Evolutionary conservation across 495 filamentous ascomycete species (phyloP), one percentile per base, ranked within the genome.

Genomic region (Haplographium delicatum): DNA sequence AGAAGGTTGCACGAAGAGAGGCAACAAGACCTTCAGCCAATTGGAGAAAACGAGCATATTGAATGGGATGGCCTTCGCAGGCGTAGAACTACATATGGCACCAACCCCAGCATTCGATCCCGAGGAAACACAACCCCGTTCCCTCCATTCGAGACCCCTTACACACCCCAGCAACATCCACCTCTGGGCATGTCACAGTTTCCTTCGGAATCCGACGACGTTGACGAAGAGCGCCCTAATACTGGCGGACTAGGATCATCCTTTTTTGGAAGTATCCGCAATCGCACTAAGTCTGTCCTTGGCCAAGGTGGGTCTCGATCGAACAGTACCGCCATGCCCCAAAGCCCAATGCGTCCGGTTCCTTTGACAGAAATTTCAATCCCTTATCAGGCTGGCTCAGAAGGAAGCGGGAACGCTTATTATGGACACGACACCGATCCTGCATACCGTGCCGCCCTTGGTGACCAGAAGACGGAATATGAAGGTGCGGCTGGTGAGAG

Each of bases 1-100:
- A 84, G 79, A 56, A 80, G 87, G 35, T 75, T 94, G 50, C 81
- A 83, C 52, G 82, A 91, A 54, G 91, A 96, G 53, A 83, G 80
- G 45, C 67, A 79, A 47, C 69, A 73, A 50, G 89, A 94, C 59
- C 77, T 96, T 50, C 79, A 81, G 49, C 83, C 89, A 2, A 82
- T 91, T 8, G 75, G 68, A 30, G 88, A 95, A 55, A 80, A 88
- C 49, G 85, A 88, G 53, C 68, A 82, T 25, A 80, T 88, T 44
- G 89, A 98, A 68, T 98, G 89, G 89, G 93, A 97, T 71, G 93
- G 93, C 18, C 72, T 98, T 48, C 78, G 89, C 57, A 75, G 93
- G 51, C 80, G 93, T 44, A 86, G 81, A 61, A 97, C 93, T 8
- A 73, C 83, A 9, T 49, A 83, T 31, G 74, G 75, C 16, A 74